Evolutionary conservation across 345 rosid genomes (phyloP), one percentile per base, ranked within the genome.

Genomic region (Arabidopsis suecica): DNA sequence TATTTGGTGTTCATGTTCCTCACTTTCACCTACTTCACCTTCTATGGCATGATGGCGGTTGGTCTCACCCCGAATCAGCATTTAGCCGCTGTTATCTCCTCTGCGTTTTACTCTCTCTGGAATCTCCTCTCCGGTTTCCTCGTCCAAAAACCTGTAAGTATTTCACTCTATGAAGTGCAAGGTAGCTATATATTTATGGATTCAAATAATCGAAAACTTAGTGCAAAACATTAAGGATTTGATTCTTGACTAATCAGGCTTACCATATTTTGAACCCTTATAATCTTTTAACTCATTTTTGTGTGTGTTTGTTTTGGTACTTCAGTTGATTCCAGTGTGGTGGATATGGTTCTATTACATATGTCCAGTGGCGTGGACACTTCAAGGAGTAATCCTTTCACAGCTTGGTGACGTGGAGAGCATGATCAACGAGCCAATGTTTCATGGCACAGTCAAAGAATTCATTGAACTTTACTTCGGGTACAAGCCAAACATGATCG

Each of bases 321-420:
- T 34, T 44, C 83, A 93, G 98, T 77, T 51, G 55, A 89, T 94
- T 54, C 97, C 96, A 0, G 90, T 80, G 74, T 94, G 97, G 98
- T 91, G 97, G 98, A 75, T 94, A 44, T 94, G 98, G 96, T 91
- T 91, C 85, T 87, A 89, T 78, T 84, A 89, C 83, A 85, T 94
- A 30, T 81, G 88, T 78, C 97, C 96, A 28, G 80, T 89, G 69
- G 88, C 96, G 13, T 94, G 98, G 98, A 94, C 93, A 37, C 82
- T 94, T 30, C 82, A 78, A 32, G 97, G 97, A 11, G 28, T 91
- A 22, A 86, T 91, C 49, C 71, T 82, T 5, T 91, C 98, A 49
- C 96, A 88, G 86, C 91, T 94, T 12, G 91, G 96, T 28, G 96
- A 89, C 76, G 93, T 88, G 63, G 91, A 89, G 58, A 82, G 80